Conservation (phyloP, 1,284 basidiomycete genomes). For the Porogramme epimiltina region DNA sequence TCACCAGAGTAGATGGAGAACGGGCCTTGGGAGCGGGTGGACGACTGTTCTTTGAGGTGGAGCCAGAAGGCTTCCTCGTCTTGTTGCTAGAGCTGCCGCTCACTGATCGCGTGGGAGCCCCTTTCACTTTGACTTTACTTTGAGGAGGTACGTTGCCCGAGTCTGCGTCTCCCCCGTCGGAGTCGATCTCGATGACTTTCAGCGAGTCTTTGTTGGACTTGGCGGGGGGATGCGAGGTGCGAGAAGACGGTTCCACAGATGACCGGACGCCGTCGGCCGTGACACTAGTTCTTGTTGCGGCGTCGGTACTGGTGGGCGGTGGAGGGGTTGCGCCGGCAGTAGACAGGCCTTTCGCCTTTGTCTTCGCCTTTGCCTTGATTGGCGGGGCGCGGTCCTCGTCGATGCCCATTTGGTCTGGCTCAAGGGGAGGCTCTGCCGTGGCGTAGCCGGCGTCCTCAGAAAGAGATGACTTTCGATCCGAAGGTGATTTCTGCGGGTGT, state of each 20-base stretch:
- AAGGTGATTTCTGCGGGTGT: neutral
- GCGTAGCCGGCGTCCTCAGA: slow-evolving; percentile 35
- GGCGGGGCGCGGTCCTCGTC: slow-evolving; percentile 13
- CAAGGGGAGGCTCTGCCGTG: slow-evolving; percentile 27
- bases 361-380: neutral
- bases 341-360: neutral
- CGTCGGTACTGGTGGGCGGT: neutral
- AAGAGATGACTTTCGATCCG: slow-evolving; percentile 19
- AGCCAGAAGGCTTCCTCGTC: slow-evolving; percentile 8
- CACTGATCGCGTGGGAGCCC: neutral
- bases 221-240: slow-evolving; percentile 6
- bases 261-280: slow-evolving; percentile 2
- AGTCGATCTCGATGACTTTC: slow-evolving; percentile 29
- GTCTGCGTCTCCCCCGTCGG: slow-evolving; percentile 23
- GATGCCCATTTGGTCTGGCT: slow-evolving; percentile 25
- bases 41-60: too few species aligned
- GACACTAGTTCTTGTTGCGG: slow-evolving; percentile 8
- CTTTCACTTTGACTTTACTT: slow-evolving; percentile 1
- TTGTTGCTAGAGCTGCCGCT: slow-evolving; percentile 3
- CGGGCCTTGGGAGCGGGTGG: too few species aligned
- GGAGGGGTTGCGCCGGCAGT: neutral
- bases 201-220: slow-evolving; percentile 12
- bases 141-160: neutral
- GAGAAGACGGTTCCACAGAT: slow-evolving; percentile 3
- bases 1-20: too few species aligned